Base-by-base conservation (phyloP, 2,329 filamentous ascomycete species). In the Fusarium hostae region DNA sequence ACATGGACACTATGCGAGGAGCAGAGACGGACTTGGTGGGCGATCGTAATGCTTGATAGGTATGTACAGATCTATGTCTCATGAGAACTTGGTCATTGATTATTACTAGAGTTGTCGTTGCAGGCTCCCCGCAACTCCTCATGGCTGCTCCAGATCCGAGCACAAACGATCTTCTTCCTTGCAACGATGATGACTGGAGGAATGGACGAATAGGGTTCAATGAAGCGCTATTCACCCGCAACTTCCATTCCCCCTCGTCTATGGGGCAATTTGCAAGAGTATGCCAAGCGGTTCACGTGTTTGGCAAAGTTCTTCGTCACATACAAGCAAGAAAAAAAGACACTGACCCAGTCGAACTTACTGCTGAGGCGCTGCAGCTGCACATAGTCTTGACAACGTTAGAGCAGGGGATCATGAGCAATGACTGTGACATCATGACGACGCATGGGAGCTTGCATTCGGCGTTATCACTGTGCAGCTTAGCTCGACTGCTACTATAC, bases 51-150 rank as follows among this genome's bases (percentile, higher is more conserved):
- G 32, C 32, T 51, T 26, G 48, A 51, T 9, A 51, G 48, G 32
- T 37, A 24, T 15, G n/a, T 37, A 1, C 3, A 24, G 16, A 3
- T 0, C 1, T 2, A 15, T 9, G 6, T 50, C 0, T 18, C 2
- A n/a, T 2, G 12, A 3, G 18, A 11, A 13, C 0, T 26, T 3
- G 1, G 15, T 11, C 6, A 20, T 20, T 51, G 5, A 51, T 6
- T 26, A 8, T 16, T 10, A n/a, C 22, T 9, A 58, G 55, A 11
- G 34, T 51, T 26, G 11, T 58, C 1, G 55, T 58, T 18, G 18
- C 43, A 22, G 43, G 55, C 3, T 51, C 55, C 2, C 34, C 34
- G 0, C 24, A 28, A 2, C 43, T 51, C 6, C 3, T 16, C 2
- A 51, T 37, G 22, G 48, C 32, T 3, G 48, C 48, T 20, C 48